A percentile compares a stretch with the other conserved stretches of the same genome.
These are phyloP conservation scores for Trichoderma gracile DNA, from an alignment of 2,329 filamentous ascomycete species.

Conservation along the genomic window DNA sequence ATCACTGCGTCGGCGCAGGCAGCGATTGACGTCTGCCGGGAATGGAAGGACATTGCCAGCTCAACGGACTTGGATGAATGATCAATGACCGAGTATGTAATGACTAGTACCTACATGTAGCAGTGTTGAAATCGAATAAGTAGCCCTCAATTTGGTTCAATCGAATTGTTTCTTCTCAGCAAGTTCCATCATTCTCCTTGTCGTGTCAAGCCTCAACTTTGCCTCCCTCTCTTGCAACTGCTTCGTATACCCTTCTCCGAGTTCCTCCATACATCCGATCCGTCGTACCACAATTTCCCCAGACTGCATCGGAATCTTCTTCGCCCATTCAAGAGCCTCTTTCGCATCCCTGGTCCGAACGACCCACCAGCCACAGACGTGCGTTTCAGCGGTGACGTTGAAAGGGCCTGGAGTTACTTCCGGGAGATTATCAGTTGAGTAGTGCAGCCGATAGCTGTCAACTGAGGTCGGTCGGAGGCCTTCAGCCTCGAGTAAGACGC, in stretches of 20 bases:
- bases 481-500: conserved; percentile 34
- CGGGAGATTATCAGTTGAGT: conserved; percentile 28
- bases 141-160: background rate
- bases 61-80: background rate
- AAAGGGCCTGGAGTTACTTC: conserved; percentile 36
- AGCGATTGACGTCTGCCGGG: conserved; percentile 11
- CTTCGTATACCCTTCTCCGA: conserved; percentile 28
- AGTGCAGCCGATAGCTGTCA: conserved; percentile 35
- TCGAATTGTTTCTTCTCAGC: background rate
- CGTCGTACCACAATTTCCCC: conserved; percentile 34
- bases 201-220: conserved; percentile 23
- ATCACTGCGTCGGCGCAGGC: conserved; percentile 13
- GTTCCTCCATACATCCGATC: conserved; percentile 31
- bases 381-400: conserved; percentile 31
- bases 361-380: conserved; percentile 39
- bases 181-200: conserved; percentile 10
- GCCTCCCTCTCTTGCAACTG: conserved; percentile 27
- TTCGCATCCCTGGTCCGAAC: conserved; percentile 34
- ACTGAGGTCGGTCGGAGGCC: conserved; percentile 33
- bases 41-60: conserved; percentile 14
- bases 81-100: background rate
- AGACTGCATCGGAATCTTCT: conserved; percentile 34
- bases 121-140: too few relatives aligned
- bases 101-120: background rate
- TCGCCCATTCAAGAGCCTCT: conserved; percentile 37